phyloP scores from a whole-genome alignment of 768 basidiomycete species.

The Clavulina sp. region DNA sequence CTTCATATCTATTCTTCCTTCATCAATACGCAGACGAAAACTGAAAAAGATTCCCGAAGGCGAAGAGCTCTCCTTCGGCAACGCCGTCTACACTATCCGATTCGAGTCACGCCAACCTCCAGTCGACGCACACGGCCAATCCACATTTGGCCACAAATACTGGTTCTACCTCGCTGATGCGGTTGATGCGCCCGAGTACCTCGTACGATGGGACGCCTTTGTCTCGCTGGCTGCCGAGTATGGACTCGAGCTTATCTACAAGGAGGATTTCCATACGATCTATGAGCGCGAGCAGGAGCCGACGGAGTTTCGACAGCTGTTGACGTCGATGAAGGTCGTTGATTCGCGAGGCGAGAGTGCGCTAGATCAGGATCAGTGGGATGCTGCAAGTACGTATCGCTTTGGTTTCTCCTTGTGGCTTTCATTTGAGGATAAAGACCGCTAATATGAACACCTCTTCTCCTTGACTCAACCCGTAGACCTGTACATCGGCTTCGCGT shows the following conservation, averaged over 20 bases:
- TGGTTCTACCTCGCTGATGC: constrained; percentile 89
- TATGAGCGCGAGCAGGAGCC: constrained; percentile 66
- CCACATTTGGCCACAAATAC: constrained; percentile 79
- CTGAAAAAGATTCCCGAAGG: constrained; percentile 46
- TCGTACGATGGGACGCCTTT: constrained; percentile 93
- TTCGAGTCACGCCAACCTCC: constrained; percentile 44
- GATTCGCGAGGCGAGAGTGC: constrained; percentile 70
- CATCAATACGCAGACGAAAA: constrained; percentile 32
- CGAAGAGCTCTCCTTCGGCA: constrained; percentile 73
- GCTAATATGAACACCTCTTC: too few relatives aligned
- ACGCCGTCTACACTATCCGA: constrained; percentile 73
- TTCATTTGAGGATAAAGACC: too few relatives aligned
- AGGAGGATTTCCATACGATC: constrained; percentile 79
- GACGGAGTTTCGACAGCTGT: constrained; percentile 62
- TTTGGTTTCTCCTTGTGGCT: too few relatives aligned
- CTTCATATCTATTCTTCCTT: not conserved
- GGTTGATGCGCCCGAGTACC: constrained; percentile 91
- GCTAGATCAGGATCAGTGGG: constrained; percentile 94
- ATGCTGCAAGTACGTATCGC: constrained; percentile 90
- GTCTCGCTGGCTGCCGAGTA: constrained; percentile 75
- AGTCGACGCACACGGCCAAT: constrained; percentile 24
- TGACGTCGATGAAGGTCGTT: constrained; percentile 84
- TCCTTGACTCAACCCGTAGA: too few relatives aligned
- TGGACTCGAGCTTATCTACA: constrained; percentile 53
- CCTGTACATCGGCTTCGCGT: too few relatives aligned